These are phyloP conservation scores for Mortierella sp. DNA, from an alignment of 371 early-diverging fungal genomes.

Conservation along the genomic window DNA sequence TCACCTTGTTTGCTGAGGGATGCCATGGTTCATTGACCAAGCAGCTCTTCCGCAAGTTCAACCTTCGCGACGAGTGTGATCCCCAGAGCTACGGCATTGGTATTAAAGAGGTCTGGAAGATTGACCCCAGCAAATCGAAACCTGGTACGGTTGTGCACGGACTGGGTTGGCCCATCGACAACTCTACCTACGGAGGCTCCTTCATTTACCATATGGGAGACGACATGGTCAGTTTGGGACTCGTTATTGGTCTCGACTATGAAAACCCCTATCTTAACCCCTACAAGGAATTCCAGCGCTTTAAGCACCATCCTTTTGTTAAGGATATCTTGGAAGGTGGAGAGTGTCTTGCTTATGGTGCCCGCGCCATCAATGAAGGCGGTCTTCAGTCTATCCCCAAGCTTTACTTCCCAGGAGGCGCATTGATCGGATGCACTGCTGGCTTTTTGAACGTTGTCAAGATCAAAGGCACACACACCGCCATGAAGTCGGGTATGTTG, in stretches of 20 bases:
- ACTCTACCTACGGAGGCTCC: conserved; percentile 92
- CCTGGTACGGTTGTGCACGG: conserved; percentile 92
- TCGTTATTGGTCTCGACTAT: conserved; percentile 96
- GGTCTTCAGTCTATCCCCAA: conserved; percentile 94
- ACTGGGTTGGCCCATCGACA: conserved; percentile 94
- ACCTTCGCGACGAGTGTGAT: conserved; percentile 85
- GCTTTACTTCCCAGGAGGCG: conserved; percentile 96
- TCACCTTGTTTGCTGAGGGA: conserved; percentile 98
- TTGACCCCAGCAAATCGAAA: conserved; percentile 87
- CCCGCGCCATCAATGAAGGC: conserved; percentile 96
- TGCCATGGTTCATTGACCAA: conserved; percentile 98
- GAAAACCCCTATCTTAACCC: conserved; percentile 94
- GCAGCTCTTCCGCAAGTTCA: conserved; percentile 87
- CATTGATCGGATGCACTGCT: conserved; percentile 96
- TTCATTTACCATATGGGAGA: conserved; percentile 97
- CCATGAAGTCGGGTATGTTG: conserved; percentile 97
- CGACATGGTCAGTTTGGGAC: conserved; percentile 89
- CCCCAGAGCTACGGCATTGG: conserved; percentile 96
- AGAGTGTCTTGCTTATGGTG: conserved; percentile 94
- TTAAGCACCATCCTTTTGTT: conserved; percentile 94
- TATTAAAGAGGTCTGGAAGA: conserved; percentile 98
- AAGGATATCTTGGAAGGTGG: conserved; percentile 90
- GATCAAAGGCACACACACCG: conserved; percentile 99
- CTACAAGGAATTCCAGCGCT: conserved; percentile 97
- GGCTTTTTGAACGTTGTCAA: conserved; percentile 98